phyloP scores from a whole-genome alignment of 2,329 filamentous ascomycete genomes.

The Xylariaceae sp. region DNA sequence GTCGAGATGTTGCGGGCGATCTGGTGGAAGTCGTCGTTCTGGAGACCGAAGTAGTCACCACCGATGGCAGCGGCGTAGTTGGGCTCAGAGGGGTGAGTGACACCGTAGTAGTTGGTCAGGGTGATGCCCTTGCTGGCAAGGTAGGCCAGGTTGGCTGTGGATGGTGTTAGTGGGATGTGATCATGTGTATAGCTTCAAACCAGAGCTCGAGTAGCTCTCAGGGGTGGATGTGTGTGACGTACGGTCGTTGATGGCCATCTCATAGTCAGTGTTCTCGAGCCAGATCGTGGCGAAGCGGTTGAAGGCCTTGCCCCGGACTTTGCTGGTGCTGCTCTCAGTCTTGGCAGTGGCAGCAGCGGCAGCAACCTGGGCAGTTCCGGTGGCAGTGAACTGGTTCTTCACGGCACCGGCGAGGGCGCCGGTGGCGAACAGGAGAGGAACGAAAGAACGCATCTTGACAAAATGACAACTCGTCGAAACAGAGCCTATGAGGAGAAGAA shows the following conservation, averaged over 20 bases:
- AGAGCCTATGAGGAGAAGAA: background rate
- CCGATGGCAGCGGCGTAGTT: conserved; percentile 67
- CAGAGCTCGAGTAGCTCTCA: background rate
- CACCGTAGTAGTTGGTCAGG: conserved; percentile 53
- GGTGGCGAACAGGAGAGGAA: conserved; percentile 23
- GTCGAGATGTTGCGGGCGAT: conserved; percentile 58
- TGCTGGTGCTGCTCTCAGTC: conserved; percentile 54
- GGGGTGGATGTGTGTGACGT: conserved; percentile 28
- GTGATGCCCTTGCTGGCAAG: conserved; percentile 58
- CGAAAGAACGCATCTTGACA: conserved; percentile 24
- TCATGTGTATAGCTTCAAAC: background rate
- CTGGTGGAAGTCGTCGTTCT: conserved; percentile 60
- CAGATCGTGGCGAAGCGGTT: conserved; percentile 68
- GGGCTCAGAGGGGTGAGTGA: conserved; percentile 69
- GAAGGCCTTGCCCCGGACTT: conserved; percentile 66
- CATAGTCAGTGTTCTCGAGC: conserved; percentile 71
- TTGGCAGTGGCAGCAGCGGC: conserved; percentile 55
- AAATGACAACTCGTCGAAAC: background rate
- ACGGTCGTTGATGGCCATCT: conserved; percentile 59
- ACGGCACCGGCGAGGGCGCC: conserved; percentile 15
- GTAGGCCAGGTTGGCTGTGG: conserved; percentile 47
- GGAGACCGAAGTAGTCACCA: conserved; percentile 69
- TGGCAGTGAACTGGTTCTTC: conserved; percentile 44
- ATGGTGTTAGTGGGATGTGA: conserved; percentile 6
- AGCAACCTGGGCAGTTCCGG: conserved; percentile 45